Percentiles rank a stretch among this genome's conserved stretches.
phyloP scores from a whole-genome alignment of 768 basidiomycete genomes.

The Hericium rajendrae region DNA sequence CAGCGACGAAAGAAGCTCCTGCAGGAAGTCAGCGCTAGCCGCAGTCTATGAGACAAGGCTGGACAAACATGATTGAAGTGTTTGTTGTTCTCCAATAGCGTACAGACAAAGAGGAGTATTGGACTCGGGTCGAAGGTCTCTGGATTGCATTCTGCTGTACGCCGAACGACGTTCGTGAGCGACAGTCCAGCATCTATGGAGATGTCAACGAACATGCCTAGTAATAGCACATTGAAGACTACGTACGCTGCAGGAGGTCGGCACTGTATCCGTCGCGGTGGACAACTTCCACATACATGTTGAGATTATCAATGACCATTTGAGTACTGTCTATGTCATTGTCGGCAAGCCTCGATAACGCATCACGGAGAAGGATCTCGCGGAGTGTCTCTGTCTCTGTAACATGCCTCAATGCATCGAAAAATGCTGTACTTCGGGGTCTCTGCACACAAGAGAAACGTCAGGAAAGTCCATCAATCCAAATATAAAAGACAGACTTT shows the following conservation, averaged over 20 bases:
- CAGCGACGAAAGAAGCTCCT: conserved; percentile 53
- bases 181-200: conserved; percentile 46
- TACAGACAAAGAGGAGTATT: conserved; percentile 39
- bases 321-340: conserved; percentile 42
- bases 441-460: conserved; percentile 3
- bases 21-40: background rate
- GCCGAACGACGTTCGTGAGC: conserved; percentile 43
- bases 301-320: conserved; percentile 46
- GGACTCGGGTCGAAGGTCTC: conserved; percentile 46
- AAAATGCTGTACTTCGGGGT: conserved; percentile 2
- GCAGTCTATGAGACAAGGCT: background rate
- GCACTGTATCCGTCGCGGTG: conserved; percentile 42
- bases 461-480: background rate
- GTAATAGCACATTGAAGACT: background rate
- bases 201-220: background rate
- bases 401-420: conserved; percentile 5
- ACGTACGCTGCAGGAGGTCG: conserved; percentile 49
- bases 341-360: conserved; percentile 35
- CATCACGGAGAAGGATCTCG: conserved; percentile 27
- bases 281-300: conserved; percentile 47
- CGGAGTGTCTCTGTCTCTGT: conserved; percentile 21
- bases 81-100: conserved; percentile 53
- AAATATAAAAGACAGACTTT: conserved; percentile 32
- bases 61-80: conserved; percentile 40
- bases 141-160: conserved; percentile 44